Evolutionary conservation across 2,329 filamentous ascomycete species (phyloP).

Genomic region (Aotearoamyces nothofagi): DNA sequence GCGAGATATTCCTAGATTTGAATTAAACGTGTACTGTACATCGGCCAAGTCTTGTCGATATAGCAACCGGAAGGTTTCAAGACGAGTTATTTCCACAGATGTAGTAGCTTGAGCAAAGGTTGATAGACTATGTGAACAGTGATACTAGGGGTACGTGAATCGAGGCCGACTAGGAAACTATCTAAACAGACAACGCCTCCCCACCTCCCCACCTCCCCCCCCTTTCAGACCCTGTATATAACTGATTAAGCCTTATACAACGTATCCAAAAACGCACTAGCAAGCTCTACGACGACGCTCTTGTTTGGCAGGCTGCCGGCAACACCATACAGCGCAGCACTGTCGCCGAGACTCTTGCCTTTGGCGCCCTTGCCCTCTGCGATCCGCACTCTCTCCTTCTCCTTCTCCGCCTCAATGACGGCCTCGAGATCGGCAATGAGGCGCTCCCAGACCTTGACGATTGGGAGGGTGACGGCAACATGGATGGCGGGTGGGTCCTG

Average conservation of each 20-base stretch:
- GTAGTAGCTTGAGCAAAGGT: too few species aligned
- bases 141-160: too few species aligned
- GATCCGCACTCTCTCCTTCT: slow-evolving; percentile 60
- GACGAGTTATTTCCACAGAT: too few species aligned
- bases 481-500: slow-evolving; percentile 88
- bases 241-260: slow-evolving; percentile 62
- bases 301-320: slow-evolving; percentile 93
- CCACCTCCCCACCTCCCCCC: background rate
- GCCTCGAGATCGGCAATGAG: slow-evolving; percentile 59
- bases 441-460: slow-evolving; percentile 65
- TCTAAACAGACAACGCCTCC: too few species aligned
- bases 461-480: slow-evolving; percentile 81
- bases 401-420: slow-evolving; percentile 56
- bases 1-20: too few species aligned
- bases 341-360: slow-evolving; percentile 59
- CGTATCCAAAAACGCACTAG: slow-evolving; percentile 81
- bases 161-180: too few species aligned
- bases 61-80: too few species aligned
- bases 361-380: slow-evolving; percentile 49
- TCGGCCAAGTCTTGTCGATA: too few species aligned
- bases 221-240: background rate
- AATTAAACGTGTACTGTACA: too few species aligned
- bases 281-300: slow-evolving; percentile 81
- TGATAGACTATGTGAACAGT: too few species aligned
- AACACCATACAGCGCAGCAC: slow-evolving; percentile 84